These are phyloP conservation scores for Samsoniella hepiali DNA, from an alignment of 2,329 filamentous ascomycete genomes.

Conservation along the genomic window DNA sequence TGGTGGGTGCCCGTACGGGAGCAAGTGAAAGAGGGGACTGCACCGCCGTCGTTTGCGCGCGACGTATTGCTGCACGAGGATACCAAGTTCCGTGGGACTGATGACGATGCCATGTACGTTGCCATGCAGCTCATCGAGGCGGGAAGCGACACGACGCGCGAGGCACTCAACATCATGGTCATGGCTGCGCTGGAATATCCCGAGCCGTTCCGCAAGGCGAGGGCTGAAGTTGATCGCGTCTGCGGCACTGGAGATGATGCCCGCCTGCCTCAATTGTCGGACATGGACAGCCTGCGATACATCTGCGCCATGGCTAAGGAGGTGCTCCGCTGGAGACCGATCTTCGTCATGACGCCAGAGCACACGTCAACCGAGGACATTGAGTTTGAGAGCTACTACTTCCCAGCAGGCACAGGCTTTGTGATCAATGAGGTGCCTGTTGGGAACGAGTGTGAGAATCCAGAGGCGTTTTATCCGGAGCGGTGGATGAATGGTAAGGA, in stretches of 20 bases:
- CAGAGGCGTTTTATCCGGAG: slow-evolving; percentile 32
- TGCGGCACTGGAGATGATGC: slow-evolving; percentile 32
- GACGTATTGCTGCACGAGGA: slow-evolving; percentile 31
- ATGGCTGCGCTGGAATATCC: slow-evolving; percentile 32
- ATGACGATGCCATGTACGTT: slow-evolving; percentile 40
- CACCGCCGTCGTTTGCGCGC: slow-evolving; percentile 33
- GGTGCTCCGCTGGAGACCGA: slow-evolving; percentile 43
- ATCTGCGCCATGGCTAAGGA: slow-evolving; percentile 45
- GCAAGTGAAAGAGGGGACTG: slow-evolving; percentile 27
- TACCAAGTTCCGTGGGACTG: slow-evolving; percentile 28
- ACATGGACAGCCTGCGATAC: slow-evolving; percentile 39
- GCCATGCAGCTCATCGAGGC: slow-evolving; percentile 39
- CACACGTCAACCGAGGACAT: slow-evolving; percentile 41
- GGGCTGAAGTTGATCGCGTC: slow-evolving; percentile 42
- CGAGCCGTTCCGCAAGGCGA: slow-evolving; percentile 32
- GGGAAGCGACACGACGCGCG: slow-evolving; percentile 43
- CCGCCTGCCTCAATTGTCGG: slow-evolving; percentile 38
- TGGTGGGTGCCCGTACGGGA: slow-evolving; percentile 34
- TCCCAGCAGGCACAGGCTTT: slow-evolving; percentile 43
- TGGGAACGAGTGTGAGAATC: slow-evolving; percentile 23
- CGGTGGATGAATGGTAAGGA: slow-evolving; percentile 34
- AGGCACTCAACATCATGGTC: slow-evolving; percentile 32
- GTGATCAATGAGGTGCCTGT: slow-evolving; percentile 39
- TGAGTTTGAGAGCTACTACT: slow-evolving; percentile 43
- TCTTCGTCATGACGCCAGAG: slow-evolving; percentile 35